A percentile compares a stretch with the other conserved stretches of the same genome.
Conservation (phyloP, 345 rosid genomes). For the Trapa bicornis region DNA sequence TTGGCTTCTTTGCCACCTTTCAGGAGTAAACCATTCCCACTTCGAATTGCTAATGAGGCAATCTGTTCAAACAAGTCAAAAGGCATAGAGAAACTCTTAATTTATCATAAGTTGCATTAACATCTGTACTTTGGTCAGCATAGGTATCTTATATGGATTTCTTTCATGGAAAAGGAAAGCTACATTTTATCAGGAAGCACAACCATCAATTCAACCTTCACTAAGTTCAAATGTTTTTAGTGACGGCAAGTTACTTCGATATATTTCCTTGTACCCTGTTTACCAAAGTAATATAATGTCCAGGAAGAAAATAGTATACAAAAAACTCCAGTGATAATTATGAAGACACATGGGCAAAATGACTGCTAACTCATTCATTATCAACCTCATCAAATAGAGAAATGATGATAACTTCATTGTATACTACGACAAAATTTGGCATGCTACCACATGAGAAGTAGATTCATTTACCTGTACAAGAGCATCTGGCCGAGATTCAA, state of each 20-base stretch:
- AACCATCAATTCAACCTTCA: neutral
- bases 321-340: neutral
- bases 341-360: neutral
- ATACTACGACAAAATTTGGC: neutral
- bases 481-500: constrained; percentile 96
- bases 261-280: neutral
- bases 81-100: neutral
- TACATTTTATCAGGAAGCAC: neutral
- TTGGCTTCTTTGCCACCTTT: constrained; percentile 98
- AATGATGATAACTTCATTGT: neutral
- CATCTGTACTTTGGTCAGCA: neutral
- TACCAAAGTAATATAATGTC: neutral
- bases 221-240: neutral
- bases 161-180: neutral
- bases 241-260: neutral
- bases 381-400: constrained; percentile 5
- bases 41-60: constrained; percentile 87
- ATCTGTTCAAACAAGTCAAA: constrained; percentile 40
- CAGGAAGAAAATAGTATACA: neutral
- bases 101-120: neutral
- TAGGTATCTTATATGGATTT: neutral
- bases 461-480: constrained; percentile 64
- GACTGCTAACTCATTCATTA: neutral
- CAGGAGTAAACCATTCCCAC: constrained; percentile 88
- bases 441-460: neutral